Percentiles rank a stretch among this genome's conserved stretches.
These are phyloP conservation scores for Colletotrichum aenigma DNA, from an alignment of 2,329 filamentous ascomycete species.

Conservation along the genomic window DNA sequence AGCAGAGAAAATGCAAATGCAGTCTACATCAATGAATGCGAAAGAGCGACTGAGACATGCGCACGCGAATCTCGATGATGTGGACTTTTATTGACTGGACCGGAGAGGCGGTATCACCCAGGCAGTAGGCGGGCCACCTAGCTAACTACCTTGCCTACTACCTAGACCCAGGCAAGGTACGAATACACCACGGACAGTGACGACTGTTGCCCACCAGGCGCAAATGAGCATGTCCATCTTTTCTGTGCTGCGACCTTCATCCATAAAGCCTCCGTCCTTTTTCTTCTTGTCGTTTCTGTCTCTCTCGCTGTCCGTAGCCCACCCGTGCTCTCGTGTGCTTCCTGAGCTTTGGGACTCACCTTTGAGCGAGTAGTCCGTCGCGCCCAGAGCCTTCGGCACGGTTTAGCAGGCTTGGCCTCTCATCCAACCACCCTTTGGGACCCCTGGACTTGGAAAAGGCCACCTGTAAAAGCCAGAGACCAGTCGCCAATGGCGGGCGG, in stretches of 20 bases:
- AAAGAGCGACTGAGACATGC: constrained; percentile 14
- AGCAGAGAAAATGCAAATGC: background rate
- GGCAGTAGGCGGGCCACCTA: background rate
- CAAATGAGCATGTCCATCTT: background rate
- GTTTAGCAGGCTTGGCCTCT: constrained; percentile 2
- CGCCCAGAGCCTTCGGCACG: constrained; percentile 4
- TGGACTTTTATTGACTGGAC: constrained; percentile 11
- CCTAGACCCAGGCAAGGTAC: background rate
- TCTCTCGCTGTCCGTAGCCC: background rate
- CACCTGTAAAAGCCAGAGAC: constrained; percentile 2
- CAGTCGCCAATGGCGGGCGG: background rate
- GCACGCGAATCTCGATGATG: constrained; percentile 14
- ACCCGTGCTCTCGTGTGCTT: background rate
- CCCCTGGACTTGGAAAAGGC: constrained; percentile 10
- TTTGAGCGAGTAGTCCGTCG: background rate
- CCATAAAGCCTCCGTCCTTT: background rate
- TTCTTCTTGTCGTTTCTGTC: background rate
- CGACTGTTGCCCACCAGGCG: background rate
- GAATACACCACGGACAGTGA: background rate
- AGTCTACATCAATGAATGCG: constrained; percentile 16
- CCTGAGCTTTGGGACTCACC: background rate
- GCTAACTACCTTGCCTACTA: background rate
- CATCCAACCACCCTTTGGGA: background rate
- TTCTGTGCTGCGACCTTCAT: background rate
- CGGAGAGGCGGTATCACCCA: background rate